Evolutionary conservation across 2,329 filamentous ascomycete genomes (phyloP).

Genomic region (Teratosphaeria destructans): DNA sequence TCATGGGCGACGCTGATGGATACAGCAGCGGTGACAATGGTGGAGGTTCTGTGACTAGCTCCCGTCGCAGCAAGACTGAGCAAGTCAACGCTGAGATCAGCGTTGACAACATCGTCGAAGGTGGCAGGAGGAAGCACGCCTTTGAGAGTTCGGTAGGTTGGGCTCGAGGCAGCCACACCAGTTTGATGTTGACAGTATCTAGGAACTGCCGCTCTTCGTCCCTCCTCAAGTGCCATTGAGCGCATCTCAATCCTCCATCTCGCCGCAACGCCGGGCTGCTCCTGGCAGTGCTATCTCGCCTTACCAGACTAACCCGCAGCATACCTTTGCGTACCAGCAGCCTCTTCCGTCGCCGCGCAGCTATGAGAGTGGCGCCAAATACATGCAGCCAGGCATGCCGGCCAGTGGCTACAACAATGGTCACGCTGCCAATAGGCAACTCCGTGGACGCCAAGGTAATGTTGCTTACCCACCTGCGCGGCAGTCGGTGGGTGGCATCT

Average conservation of each 20-base stretch:
- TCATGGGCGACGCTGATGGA: conserved; percentile 52
- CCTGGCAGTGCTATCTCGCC: conserved; percentile 61
- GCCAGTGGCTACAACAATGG: conserved; percentile 6
- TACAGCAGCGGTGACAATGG: conserved; percentile 85
- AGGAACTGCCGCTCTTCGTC: conserved; percentile 94
- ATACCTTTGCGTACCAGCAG: conserved; percentile 67
- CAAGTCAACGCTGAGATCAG: conserved; percentile 95
- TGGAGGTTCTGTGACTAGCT: conserved; percentile 58
- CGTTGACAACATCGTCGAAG: conserved; percentile 95
- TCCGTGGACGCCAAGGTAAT: conserved; percentile 41
- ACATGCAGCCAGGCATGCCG: conserved; percentile 12
- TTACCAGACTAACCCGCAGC: conserved; percentile 64
- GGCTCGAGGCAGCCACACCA: neutral
- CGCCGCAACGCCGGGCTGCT: conserved; percentile 73
- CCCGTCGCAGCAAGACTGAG: conserved; percentile 67
- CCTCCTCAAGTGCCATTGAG: conserved; percentile 88
- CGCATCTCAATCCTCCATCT: conserved; percentile 95
- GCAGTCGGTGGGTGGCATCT: conserved; percentile 46
- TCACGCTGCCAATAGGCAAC: conserved; percentile 33
- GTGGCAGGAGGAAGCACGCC: conserved; percentile 85
- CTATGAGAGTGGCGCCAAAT: conserved; percentile 37
- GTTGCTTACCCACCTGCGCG: conserved; percentile 30
- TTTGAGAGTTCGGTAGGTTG: conserved; percentile 88
- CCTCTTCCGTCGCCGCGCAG: conserved; percentile 77
- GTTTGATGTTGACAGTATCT: conserved; percentile 6